Percentiles rank a stretch among this genome's conserved stretches.
Conservation (phyloP, 768 basidiomycete genomes). For the Serendipita sp. region DNA sequence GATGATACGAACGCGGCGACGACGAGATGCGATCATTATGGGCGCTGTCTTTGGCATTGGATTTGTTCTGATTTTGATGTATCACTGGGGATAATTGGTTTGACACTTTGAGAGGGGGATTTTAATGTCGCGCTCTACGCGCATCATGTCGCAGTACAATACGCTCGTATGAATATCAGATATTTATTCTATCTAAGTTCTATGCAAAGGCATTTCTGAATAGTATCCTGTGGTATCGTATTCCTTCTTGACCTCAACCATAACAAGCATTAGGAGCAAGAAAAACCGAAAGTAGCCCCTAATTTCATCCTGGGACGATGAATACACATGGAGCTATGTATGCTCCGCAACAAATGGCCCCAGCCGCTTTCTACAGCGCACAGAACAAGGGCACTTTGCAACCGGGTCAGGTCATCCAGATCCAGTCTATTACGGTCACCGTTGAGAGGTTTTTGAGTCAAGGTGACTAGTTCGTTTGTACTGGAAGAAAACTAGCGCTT, state of each 20-base stretch:
- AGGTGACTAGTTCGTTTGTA: slow-evolving; percentile 31
- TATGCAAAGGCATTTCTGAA: no score
- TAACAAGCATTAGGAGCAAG: no score
- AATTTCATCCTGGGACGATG: background rate
- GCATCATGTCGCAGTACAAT: no score
- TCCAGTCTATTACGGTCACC: slow-evolving; percentile 79
- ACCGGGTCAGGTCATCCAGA: slow-evolving; percentile 70
- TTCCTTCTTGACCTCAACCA: background rate
- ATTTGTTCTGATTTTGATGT: slow-evolving; percentile 43
- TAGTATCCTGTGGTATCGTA: no score
- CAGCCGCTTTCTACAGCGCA: slow-evolving; percentile 2
- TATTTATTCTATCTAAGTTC: background rate
- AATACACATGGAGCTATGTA: slow-evolving; percentile 1
- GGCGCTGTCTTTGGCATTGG: slow-evolving; percentile 81
- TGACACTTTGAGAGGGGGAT: no score
- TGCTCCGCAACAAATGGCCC: slow-evolving; percentile 1
- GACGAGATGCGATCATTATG: slow-evolving; percentile 79
- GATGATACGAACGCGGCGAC: slow-evolving; percentile 84
- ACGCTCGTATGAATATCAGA: background rate
- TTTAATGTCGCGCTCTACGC: background rate
- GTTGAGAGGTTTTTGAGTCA: slow-evolving; percentile 93
- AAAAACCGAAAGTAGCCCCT: background rate
- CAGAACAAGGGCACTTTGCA: slow-evolving; percentile 24
- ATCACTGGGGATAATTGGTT: slow-evolving; percentile 17
- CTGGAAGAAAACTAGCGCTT: background rate